Base-by-base conservation (phyloP, 106 monocot species). In the Gastrodia elata region DNA sequence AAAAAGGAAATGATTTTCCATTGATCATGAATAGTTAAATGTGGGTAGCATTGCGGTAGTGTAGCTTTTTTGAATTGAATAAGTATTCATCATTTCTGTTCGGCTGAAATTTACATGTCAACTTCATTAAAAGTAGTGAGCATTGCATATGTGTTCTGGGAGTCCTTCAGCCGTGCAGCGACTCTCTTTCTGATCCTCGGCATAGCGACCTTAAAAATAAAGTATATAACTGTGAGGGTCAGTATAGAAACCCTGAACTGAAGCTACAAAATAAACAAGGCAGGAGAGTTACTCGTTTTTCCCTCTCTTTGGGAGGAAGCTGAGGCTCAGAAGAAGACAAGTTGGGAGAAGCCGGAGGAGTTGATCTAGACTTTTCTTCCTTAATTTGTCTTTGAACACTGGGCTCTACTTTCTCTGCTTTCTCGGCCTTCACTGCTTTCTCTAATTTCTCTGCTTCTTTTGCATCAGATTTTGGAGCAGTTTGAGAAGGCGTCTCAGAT, bases 61-160 rank as follows among this genome's bases (percentile, higher is more conserved):
- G n/a, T n/a, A n/a, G n/a, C n/a, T n/a, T 13, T 37, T 69, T 42
- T 10, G 25, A 32, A 4, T 61, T 16, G 35, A 34, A 3, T 18
- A 11, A 22, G 14, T 55, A 26, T 38, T 24, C 32, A 35, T 36
- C 24, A 73, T 15, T 3, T 1, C 9, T 2, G 39, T 20, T 38
- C 2, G 34, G 38, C 0, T 22, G 8, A 18, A 42, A 48, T 80
- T 46, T 86, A 96, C 96, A 96, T 96, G 83, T 96, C 92, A 67
- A 96, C 96, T 92, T 96, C 96, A 86, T 96, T 96, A 75, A 92
- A 96, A 55, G 96, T 96, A 56, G 96, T 96, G 30, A 96, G 84
- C 92, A 96, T 65, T 37, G 92, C 96, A 84, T 83, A 96, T 55
- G 96, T 96, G 76, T 96, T 96, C 76, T 96, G 96, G 39, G 96